These are phyloP conservation scores for Macroventuria anomochaeta DNA, from an alignment of 2,329 filamentous ascomycete genomes.

Conservation along the genomic window DNA sequence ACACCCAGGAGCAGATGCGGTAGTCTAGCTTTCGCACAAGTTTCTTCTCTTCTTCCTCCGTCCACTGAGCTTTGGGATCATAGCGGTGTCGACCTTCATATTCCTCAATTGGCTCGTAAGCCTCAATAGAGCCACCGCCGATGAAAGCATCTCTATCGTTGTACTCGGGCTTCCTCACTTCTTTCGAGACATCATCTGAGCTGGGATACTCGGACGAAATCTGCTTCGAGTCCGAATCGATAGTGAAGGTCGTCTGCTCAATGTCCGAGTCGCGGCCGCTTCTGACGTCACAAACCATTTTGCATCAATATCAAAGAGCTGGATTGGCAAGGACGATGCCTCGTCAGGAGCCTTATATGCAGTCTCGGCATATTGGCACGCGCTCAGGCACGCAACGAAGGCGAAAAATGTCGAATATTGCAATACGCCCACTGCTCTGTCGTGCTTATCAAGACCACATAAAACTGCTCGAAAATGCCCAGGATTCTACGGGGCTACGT, in stretches of 20 bases:
- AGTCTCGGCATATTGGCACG: background rate
- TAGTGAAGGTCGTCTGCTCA: background rate
- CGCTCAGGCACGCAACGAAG: background rate
- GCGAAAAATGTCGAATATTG: background rate
- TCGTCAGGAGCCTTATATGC: background rate
- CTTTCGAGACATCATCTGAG: background rate
- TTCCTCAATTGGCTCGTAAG: background rate
- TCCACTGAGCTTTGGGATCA: background rate
- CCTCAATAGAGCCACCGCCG: background rate
- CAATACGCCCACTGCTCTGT: background rate
- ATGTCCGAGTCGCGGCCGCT: background rate
- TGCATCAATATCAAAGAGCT: background rate
- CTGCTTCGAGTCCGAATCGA: background rate
- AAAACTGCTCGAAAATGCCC: background rate
- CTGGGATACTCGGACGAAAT: background rate
- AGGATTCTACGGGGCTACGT: background rate
- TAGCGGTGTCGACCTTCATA: background rate
- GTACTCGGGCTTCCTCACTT: background rate
- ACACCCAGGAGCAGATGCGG: background rate
- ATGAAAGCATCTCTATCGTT: background rate
- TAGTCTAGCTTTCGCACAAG: background rate
- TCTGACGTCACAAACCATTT: background rate
- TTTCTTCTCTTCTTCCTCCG: background rate
- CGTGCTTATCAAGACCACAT: background rate
- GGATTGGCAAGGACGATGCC: background rate